Percentiles rank a stretch among this genome's conserved stretches.
Conservation (phyloP, 257 asterid genomes). For the Scutellaria baicalensis region DNA sequence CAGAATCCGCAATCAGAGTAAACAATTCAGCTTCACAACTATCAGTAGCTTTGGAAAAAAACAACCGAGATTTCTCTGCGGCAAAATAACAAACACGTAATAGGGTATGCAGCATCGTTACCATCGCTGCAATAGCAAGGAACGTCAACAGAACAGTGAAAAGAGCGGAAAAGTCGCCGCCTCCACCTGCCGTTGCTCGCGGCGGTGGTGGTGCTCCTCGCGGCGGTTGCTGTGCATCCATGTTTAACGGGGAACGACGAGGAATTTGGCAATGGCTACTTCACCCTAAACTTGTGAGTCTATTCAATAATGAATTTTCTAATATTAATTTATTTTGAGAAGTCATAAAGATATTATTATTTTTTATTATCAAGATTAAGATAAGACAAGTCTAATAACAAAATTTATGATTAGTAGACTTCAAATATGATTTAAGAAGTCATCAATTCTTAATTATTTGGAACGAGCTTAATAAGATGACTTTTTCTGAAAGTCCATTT, state of each 20-base stretch:
- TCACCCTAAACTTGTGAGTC: background rate
- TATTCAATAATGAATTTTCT: no score
- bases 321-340: no score
- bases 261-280: background rate
- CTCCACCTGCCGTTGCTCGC: constrained; percentile 13
- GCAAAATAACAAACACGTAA: background rate
- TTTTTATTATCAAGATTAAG: no score
- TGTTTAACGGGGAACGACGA: constrained; percentile 10
- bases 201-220: constrained; percentile 32
- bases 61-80: constrained; percentile 5
- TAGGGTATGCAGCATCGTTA: constrained; percentile 11
- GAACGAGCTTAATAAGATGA: no score
- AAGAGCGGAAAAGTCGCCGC: constrained; percentile 35
- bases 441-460: no score
- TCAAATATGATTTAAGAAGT: no score
- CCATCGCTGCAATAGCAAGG: constrained; percentile 46
- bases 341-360: no score
- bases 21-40: background rate
- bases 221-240: constrained; percentile 75
- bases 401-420: no score
- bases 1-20: background rate
- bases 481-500: no score
- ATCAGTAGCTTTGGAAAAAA: background rate
- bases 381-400: no score
- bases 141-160: constrained; percentile 36